phyloP scores from a whole-genome alignment of 257 asterid species.

The Cinchona pubescens region DNA sequence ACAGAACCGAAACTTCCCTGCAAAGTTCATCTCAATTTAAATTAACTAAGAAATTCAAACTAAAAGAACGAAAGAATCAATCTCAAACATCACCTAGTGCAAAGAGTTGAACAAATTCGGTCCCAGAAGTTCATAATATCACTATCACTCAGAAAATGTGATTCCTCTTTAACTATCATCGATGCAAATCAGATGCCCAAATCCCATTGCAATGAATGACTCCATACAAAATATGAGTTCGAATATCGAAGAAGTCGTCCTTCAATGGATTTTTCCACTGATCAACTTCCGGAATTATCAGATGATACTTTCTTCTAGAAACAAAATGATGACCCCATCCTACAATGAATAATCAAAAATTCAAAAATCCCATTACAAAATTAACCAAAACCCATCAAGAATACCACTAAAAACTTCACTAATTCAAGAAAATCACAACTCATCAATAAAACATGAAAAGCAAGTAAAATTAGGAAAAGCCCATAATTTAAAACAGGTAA shows the following conservation, averaged over 20 bases:
- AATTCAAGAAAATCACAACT: background rate
- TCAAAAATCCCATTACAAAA: background rate
- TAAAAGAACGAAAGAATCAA: background rate
- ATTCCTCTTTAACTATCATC: slow-evolving; percentile 38
- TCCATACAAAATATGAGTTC: slow-evolving; percentile 53
- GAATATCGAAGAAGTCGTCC: slow-evolving; percentile 33
- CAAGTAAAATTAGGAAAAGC: background rate
- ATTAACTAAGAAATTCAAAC: background rate
- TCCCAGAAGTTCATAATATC: slow-evolving; percentile 75
- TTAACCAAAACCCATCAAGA: background rate
- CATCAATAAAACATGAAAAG: slow-evolving; percentile 4
- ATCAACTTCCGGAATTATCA: slow-evolving; percentile 54
- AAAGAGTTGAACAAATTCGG: slow-evolving; percentile 55
- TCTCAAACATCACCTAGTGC: slow-evolving; percentile 46
- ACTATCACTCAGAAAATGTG: slow-evolving; percentile 36
- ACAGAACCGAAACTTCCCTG: slow-evolving; percentile 59
- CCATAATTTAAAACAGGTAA: background rate
- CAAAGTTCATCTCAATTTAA: slow-evolving; percentile 10
- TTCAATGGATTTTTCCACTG: slow-evolving; percentile 43
- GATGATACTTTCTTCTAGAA: slow-evolving; percentile 62
- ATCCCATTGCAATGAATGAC: slow-evolving; percentile 83
- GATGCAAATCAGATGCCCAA: slow-evolving; percentile 66
- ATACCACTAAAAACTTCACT: background rate
- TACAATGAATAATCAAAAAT: slow-evolving; percentile 16
- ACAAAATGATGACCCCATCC: slow-evolving; percentile 98